These are phyloP conservation scores for Moricandia moricandioides DNA, from an alignment of 345 rosid species.

Conservation along the genomic window DNA sequence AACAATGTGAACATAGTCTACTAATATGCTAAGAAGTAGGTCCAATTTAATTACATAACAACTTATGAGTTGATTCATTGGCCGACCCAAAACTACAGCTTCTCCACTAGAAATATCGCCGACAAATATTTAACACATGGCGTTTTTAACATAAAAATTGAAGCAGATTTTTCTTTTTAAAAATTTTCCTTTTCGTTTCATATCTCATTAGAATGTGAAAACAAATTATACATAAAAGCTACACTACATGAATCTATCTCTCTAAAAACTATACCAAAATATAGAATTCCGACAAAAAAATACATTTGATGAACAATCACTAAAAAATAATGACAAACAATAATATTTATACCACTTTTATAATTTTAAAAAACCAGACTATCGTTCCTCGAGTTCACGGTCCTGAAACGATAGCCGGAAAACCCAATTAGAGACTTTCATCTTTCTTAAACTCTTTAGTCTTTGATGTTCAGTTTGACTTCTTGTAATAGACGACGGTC, in stretches of 20 bases:
- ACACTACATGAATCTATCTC: slow-evolving; percentile 19
- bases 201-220: slow-evolving; percentile 8
- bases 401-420: slow-evolving; percentile 66
- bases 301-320: slow-evolving; percentile 23
- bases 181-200: background rate
- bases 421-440: slow-evolving; percentile 58
- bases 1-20: slow-evolving; percentile 30
- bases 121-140: slow-evolving; percentile 1
- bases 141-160: slow-evolving; percentile 4
- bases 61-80: slow-evolving; percentile 22
- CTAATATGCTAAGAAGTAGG: slow-evolving; percentile 9
- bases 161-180: slow-evolving; percentile 15
- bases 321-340: slow-evolving; percentile 11
- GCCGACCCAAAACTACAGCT: slow-evolving; percentile 23
- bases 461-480: slow-evolving; percentile 47
- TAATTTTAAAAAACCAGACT: background rate
- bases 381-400: slow-evolving; percentile 56
- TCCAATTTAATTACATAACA: slow-evolving; percentile 14
- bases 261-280: slow-evolving; percentile 14
- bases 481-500: slow-evolving; percentile 16
- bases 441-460: slow-evolving; percentile 45
- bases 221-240: background rate
- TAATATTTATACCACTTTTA: background rate
- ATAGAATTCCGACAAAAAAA: slow-evolving; percentile 5
- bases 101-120: slow-evolving; percentile 19